A percentile compares a stretch with the other conserved stretches of the same genome.
Evolutionary conservation across 2,329 filamentous ascomycete species (phyloP).

Genomic region (Biscogniauxia marginata): DNA sequence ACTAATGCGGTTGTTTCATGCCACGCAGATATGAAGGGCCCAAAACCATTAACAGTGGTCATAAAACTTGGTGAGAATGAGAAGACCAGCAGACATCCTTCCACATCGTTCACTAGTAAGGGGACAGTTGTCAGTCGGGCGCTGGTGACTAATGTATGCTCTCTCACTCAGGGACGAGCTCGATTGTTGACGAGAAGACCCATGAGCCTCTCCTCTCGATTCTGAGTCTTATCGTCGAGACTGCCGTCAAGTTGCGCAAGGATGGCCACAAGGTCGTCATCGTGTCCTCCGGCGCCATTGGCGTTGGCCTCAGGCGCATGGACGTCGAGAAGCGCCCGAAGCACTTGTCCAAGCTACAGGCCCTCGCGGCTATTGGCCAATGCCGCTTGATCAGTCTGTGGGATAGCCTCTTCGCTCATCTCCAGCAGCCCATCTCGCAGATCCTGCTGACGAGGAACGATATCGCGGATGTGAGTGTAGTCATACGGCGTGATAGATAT

Average conservation of each 20-base stretch:
- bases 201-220: constrained; percentile 92
- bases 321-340: constrained; percentile 84
- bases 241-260: constrained; percentile 79
- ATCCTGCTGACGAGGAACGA: constrained; percentile 93
- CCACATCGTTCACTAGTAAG: background rate
- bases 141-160: background rate
- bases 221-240: constrained; percentile 90
- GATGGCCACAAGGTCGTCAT: constrained; percentile 94
- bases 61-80: constrained; percentile 75
- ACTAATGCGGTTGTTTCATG: constrained; percentile 21
- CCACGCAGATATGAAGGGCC: constrained; percentile 60
- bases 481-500: too few species aligned
- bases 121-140: background rate
- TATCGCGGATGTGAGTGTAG: constrained; percentile 75
- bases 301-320: constrained; percentile 88
- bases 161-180: constrained; percentile 74
- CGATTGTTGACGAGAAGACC: constrained; percentile 95
- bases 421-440: constrained; percentile 89
- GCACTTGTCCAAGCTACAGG: constrained; percentile 86
- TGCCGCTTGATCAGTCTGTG: constrained; percentile 92
- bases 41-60: constrained; percentile 70
- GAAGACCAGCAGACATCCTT: background rate
- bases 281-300: constrained; percentile 95
- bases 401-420: constrained; percentile 87
- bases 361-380: constrained; percentile 92